Conservation (phyloP, 2,329 filamentous ascomycete species). For the Zopfia rhizophila region DNA sequence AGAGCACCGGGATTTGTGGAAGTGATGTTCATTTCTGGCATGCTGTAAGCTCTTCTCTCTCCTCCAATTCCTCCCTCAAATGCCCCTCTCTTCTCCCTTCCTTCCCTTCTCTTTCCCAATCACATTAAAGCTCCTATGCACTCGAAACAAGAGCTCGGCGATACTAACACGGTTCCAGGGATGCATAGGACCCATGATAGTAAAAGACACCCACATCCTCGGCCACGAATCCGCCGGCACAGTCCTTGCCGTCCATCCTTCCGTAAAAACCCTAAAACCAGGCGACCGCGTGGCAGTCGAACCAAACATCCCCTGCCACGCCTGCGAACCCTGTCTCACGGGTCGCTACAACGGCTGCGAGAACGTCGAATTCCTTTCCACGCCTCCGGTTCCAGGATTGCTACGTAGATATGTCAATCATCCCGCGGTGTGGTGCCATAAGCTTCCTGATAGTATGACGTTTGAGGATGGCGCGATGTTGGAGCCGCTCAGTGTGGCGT, state of each 20-base stretch:
- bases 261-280: constrained; percentile 78
- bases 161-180: constrained; percentile 59
- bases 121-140: background rate
- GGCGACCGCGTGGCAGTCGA: constrained; percentile 95
- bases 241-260: constrained; percentile 82
- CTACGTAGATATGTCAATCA: constrained; percentile 94
- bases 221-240: constrained; percentile 92
- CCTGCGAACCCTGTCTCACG: constrained; percentile 89
- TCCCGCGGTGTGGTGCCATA: constrained; percentile 94
- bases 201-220: constrained; percentile 86
- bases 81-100: background rate
- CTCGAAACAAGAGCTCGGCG: too few relatives aligned
- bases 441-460: constrained; percentile 85
- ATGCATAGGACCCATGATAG: constrained; percentile 96
- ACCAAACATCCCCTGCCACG: constrained; percentile 91
- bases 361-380: constrained; percentile 85
- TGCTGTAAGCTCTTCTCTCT: constrained; percentile 63
- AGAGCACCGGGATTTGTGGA: constrained; percentile 97
- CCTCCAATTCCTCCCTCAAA: background rate
- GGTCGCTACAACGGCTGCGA: constrained; percentile 97
- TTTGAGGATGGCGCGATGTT: constrained; percentile 92
- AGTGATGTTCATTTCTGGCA: constrained; percentile 98
- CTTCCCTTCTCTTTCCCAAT: background rate
- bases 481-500: constrained; percentile 88
- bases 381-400: constrained; percentile 87